Conservation (phyloP, 2,329 filamentous ascomycete genomes). For the Didymella pomorum region DNA sequence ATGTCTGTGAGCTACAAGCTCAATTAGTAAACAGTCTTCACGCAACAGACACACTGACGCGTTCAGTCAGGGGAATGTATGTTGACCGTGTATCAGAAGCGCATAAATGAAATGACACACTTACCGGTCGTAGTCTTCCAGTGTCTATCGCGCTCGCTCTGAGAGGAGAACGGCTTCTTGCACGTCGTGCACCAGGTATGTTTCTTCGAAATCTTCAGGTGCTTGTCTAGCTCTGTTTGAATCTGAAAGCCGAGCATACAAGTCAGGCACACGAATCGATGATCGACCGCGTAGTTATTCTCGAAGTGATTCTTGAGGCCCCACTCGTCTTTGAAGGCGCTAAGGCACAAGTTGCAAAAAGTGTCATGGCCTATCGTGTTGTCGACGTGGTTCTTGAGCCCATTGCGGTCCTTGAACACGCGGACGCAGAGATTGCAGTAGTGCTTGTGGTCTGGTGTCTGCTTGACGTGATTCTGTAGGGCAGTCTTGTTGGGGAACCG, state of each 20-base stretch:
- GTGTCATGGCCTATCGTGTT: conserved; percentile 39
- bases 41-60: not conserved
- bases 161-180: conserved; percentile 37
- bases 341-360: conserved; percentile 46
- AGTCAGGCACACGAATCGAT: conserved; percentile 39
- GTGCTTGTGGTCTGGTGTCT: conserved; percentile 35
- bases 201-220: conserved; percentile 36
- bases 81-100: too few species aligned
- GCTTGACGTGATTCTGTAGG: conserved; percentile 40
- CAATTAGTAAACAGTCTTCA: not conserved
- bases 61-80: too few species aligned
- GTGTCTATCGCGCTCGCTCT: conserved; percentile 45
- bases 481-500: conserved; percentile 35
- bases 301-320: conserved; percentile 47
- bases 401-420: conserved; percentile 46
- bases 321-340: conserved; percentile 45
- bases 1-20: conserved; percentile 38
- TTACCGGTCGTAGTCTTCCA: conserved; percentile 41
- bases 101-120: not conserved
- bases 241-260: conserved; percentile 41
- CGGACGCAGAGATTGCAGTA: conserved; percentile 50
- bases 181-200: conserved; percentile 45
- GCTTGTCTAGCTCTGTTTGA: conserved; percentile 31
- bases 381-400: conserved; percentile 47
- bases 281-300: conserved; percentile 41